Evolutionary conservation across 768 basidiomycete genomes (phyloP).

Genomic region (Boletellus ananas): DNA sequence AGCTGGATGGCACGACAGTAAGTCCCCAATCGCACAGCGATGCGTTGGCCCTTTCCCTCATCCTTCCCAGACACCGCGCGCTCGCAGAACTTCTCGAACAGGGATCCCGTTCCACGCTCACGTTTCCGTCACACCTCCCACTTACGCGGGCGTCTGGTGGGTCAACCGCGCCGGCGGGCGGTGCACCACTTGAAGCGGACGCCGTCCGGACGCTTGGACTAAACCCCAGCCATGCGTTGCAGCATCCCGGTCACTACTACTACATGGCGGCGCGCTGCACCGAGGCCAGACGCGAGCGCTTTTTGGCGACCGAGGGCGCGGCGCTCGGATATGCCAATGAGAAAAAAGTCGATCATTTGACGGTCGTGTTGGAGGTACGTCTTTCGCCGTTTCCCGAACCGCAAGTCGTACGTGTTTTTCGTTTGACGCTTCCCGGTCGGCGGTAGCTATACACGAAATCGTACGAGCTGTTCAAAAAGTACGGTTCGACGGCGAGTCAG

Average conservation of each 20-base stretch:
- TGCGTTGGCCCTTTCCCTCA: neutral
- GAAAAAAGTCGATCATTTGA: constrained; percentile 86
- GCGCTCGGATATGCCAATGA: constrained; percentile 84
- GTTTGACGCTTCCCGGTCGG: neutral
- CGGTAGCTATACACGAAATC: constrained; percentile 85
- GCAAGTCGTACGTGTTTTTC: neutral
- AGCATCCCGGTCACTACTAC: constrained; percentile 85
- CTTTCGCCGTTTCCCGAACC: neutral
- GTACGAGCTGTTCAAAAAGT: constrained; percentile 89
- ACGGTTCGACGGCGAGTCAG: constrained; percentile 53
- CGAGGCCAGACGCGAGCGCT: constrained; percentile 68
- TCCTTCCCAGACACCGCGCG: constrained; percentile 64
- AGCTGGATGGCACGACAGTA: constrained; percentile 93
- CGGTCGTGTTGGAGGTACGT: constrained; percentile 74
- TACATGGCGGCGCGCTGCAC: constrained; percentile 88
- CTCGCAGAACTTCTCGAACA: constrained; percentile 90
- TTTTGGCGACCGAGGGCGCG: constrained; percentile 48
- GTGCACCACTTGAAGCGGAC: constrained; percentile 46
- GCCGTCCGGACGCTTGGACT: constrained; percentile 59
- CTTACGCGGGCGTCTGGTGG: constrained; percentile 26
- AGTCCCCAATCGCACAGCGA: constrained; percentile 23
- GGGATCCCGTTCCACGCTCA: constrained; percentile 60
- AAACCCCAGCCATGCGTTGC: constrained; percentile 79
- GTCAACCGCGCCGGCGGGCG: constrained; percentile 16
- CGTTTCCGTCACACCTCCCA: constrained; percentile 58